Evolutionary conservation across 2,329 filamentous ascomycete genomes (phyloP).

Genomic region (Penicillium sp.): DNA sequence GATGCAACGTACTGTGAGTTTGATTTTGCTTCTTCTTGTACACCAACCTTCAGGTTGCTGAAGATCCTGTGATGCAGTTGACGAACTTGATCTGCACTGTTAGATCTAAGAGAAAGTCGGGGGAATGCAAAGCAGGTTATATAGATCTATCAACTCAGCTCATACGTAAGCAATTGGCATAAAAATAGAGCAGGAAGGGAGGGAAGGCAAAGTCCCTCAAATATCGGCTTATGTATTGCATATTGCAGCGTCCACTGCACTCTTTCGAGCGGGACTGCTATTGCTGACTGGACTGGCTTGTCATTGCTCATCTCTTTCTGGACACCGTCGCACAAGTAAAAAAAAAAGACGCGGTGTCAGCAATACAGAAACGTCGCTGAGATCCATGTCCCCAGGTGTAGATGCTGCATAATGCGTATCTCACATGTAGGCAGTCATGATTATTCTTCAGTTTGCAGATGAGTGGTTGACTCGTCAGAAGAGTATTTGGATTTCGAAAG

Average conservation of each 20-base stretch:
- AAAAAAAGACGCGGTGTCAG: not conserved
- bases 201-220: not conserved
- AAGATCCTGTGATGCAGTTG: not conserved
- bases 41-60: not conserved
- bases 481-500: not conserved
- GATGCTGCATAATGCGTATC: constrained; percentile 12
- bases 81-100: not conserved
- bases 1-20: not conserved
- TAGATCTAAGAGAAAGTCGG: not conserved
- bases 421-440: constrained; percentile 20
- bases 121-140: not conserved
- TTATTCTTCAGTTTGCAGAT: not conserved
- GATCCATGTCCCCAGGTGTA: constrained; percentile 4
- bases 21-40: not conserved
- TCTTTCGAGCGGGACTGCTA: constrained; percentile 13
- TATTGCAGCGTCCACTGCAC: not conserved
- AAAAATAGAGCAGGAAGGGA: not conserved
- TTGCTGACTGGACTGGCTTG: constrained; percentile 15
- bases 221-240: not conserved
- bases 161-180: not conserved
- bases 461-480: constrained; percentile 5
- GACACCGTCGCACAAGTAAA: constrained; percentile 6
- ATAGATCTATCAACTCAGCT: not conserved
- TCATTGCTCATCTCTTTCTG: constrained; percentile 7
- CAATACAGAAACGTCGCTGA: constrained; percentile 4